These are phyloP conservation scores for Capsicum baccatum DNA, from an alignment of 257 asterid genomes.

Conservation along the genomic window DNA sequence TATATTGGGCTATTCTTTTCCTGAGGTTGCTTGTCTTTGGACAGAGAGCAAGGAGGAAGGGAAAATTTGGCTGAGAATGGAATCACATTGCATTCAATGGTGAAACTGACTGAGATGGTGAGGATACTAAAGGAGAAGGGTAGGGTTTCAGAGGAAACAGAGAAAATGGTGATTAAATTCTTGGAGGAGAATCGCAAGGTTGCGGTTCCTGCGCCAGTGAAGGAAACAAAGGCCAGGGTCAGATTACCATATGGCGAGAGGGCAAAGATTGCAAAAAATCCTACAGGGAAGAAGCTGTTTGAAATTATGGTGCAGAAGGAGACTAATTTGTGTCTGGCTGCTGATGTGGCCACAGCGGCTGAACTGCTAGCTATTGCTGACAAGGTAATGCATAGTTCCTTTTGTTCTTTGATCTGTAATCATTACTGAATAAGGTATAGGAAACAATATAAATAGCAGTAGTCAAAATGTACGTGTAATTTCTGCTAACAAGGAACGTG, in stretches of 20 bases:
- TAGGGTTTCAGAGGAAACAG: slow-evolving; percentile 86
- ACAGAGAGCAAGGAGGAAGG: slow-evolving; percentile 98
- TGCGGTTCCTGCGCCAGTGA: slow-evolving; percentile 52
- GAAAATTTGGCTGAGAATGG: slow-evolving; percentile 92
- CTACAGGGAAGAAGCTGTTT: slow-evolving; percentile 88
- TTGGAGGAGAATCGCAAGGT: slow-evolving; percentile 83
- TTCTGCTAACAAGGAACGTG: neutral
- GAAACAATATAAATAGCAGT: neutral
- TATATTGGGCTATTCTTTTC: neutral
- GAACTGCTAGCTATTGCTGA: slow-evolving; percentile 93
- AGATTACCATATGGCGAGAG: slow-evolving; percentile 81
- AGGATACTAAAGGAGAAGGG: slow-evolving; percentile 89
- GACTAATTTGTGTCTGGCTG: slow-evolving; percentile 92
- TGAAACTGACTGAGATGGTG: slow-evolving; percentile 86
- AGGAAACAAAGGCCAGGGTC: slow-evolving; percentile 44
- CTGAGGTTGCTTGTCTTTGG: slow-evolving; percentile 30
- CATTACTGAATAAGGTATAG: neutral
- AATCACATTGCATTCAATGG: slow-evolving; percentile 85
- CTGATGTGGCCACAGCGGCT: slow-evolving; percentile 92
- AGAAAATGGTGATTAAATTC: slow-evolving; percentile 76
- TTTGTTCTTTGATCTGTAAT: neutral
- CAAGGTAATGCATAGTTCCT: slow-evolving; percentile 54
- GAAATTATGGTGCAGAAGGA: slow-evolving; percentile 87
- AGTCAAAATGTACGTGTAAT: neutral
- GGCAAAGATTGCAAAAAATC: slow-evolving; percentile 76